Percentiles rank a stretch among this genome's conserved stretches.
Evolutionary conservation across 1,284 basidiomycete genomes (phyloP).

Genomic region (Schizophyllum amplum): DNA sequence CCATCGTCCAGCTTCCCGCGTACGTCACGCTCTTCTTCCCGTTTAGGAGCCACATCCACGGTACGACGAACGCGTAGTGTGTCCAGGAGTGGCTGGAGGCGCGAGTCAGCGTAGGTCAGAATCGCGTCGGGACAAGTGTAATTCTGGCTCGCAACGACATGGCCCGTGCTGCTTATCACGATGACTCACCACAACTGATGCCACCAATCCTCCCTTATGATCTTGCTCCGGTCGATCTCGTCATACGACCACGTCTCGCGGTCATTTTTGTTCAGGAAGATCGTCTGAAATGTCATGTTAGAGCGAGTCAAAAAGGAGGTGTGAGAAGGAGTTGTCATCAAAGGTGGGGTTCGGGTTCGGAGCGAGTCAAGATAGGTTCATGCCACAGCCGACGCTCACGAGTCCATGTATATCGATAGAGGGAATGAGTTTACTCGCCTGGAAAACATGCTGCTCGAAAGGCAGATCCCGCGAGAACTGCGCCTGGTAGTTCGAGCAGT

Average conservation of each 20-base stretch:
- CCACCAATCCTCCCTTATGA: slow-evolving; percentile 13
- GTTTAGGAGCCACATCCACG: slow-evolving; percentile 11
- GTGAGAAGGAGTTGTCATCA: not conserved
- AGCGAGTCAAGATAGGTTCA: no score
- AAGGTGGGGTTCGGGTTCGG: no score
- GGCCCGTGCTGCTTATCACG: not conserved
- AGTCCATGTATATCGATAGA: not conserved
- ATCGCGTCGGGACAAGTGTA: no score
- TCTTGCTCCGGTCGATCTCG: slow-evolving; percentile 11
- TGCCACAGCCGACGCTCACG: not conserved
- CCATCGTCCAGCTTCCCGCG: slow-evolving; percentile 14
- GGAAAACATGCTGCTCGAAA: slow-evolving; percentile 9
- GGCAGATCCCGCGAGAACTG: slow-evolving; percentile 19
- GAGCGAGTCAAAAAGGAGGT: not conserved
- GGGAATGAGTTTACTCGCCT: slow-evolving; percentile 4
- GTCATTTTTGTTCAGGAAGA: slow-evolving; percentile 13
- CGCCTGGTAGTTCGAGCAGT: slow-evolving; percentile 49
- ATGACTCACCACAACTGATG: slow-evolving; percentile 11
- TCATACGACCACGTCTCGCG: slow-evolving; percentile 11
- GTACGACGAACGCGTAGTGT: slow-evolving; percentile 13
- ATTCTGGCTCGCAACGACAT: no score
- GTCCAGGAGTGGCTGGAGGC: slow-evolving; percentile 8
- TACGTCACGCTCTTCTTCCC: slow-evolving; percentile 8
- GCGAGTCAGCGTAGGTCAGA: not conserved
- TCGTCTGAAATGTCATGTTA: slow-evolving; percentile 7